Evolutionary conservation across 352 stramenopile genomes (phyloP), one percentile per base, ranked within the genome.

Genomic region (Pythium dissimile): DNA sequence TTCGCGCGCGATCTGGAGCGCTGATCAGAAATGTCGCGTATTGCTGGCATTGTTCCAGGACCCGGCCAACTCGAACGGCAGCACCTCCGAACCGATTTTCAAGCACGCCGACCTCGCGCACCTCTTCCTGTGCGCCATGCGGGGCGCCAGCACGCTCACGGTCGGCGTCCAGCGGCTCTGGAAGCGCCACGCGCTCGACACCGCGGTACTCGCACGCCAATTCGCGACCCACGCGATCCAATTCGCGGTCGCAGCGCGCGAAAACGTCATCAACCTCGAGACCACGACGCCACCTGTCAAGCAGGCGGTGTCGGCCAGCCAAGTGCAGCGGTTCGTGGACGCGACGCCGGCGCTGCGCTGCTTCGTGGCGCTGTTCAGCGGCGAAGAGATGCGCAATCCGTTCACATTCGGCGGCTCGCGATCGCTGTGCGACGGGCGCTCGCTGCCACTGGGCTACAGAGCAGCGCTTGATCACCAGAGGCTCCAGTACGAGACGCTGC

Each of bases 301-400:
- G 23, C 2, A 44, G 5, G 44, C 31, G 0, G 26, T 54, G 21
- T 54, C 58, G 2, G 58, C 46, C 16, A 64, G 49, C 10, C 55
- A 86, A 46, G 62, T 86, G 10, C 64, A 35, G 3, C 24, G 26
- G 39, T 88, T 69, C 32, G 66, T 85, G 16, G 47, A 45, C 18
- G 43, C 49, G 1, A 84, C 62, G 16, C 72, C 73, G 4, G 41
- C 64, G 1, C 39, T 83, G 21, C 66, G 47, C 12, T 61, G 72
- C 10, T 90, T 90, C 34, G 42, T 90, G 15, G 65, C 73, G 0
- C 59, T 87, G 5, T 89, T 88, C 20, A 77, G 66, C 23, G 69
- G 62, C 20, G 80, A 87, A 52, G 75, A 86, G 28, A 65, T 87
- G 2, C 80, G 75, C 13, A 90, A 90, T 34, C 80, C 80, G 28